These are phyloP conservation scores for Oidium heveae DNA, from an alignment of 2,329 filamentous ascomycete genomes.

Conservation along the genomic window DNA sequence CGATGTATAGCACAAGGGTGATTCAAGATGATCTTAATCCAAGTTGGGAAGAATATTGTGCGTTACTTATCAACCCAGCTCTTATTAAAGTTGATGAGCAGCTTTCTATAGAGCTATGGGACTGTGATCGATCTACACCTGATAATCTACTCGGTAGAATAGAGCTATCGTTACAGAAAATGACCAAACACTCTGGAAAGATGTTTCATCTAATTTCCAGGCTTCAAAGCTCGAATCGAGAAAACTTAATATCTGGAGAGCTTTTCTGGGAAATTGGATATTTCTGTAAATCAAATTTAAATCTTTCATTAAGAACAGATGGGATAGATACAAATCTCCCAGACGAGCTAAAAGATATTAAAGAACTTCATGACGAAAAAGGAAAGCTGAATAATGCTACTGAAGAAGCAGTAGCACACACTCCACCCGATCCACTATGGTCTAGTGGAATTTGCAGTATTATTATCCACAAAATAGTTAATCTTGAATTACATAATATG, in stretches of 20 bases:
- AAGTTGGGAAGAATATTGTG: constrained; percentile 70
- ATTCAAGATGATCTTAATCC: constrained; percentile 90
- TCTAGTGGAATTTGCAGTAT: constrained; percentile 72
- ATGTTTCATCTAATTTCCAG: constrained; percentile 81
- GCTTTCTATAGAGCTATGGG: constrained; percentile 84
- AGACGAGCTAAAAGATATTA: constrained; percentile 43
- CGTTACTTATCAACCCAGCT: constrained; percentile 65
- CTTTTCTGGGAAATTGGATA: constrained; percentile 92
- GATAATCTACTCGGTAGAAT: constrained; percentile 93
- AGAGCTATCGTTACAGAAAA: constrained; percentile 76
- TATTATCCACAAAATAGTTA: constrained; percentile 84
- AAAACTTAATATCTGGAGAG: constrained; percentile 73
- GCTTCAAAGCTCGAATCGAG: constrained; percentile 58
- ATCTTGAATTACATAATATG: constrained; percentile 74
- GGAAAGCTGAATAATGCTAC: constrained; percentile 45
- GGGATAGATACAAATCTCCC: constrained; percentile 63
- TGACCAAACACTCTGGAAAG: constrained; percentile 79
- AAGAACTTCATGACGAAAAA: constrained; percentile 70
- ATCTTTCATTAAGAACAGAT: constrained; percentile 61
- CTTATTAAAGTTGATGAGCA: constrained; percentile 86
- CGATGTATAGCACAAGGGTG: constrained; percentile 90
- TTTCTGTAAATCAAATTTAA: constrained; percentile 75
- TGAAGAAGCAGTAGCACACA: constrained; percentile 69
- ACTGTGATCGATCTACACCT: constrained; percentile 73
- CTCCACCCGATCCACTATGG: constrained; percentile 88